phyloP scores from a whole-genome alignment of 768 basidiomycete species.

The Clitopilus passeckerianus region DNA sequence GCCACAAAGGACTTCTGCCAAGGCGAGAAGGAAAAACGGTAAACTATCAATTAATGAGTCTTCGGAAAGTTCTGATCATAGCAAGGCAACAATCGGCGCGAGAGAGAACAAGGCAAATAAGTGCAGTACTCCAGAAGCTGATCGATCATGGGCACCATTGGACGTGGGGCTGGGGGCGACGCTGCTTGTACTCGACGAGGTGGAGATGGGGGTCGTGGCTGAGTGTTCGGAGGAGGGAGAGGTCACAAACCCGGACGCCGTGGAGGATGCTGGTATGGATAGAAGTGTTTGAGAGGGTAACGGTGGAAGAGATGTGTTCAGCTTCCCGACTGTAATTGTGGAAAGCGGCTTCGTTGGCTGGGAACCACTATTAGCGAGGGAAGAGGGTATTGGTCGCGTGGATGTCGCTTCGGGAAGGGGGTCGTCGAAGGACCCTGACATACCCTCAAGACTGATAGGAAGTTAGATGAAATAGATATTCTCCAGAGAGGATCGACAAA shows the following conservation, averaged over 20 bases:
- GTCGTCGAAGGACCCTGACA: conserved; percentile 53
- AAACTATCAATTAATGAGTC: too few relatives aligned
- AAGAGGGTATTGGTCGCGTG: conserved; percentile 31
- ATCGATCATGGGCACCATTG: not conserved
- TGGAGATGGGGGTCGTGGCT: conserved; percentile 4
- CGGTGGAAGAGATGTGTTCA: conserved; percentile 18
- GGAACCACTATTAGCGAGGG: conserved; percentile 31
- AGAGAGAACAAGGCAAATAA: not conserved
- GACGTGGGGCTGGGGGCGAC: not conserved
- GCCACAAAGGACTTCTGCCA: too few relatives aligned
- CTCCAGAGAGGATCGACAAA: conserved; percentile 20
- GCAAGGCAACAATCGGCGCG: not conserved
- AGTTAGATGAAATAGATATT: not conserved
- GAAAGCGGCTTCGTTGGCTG: conserved; percentile 26
- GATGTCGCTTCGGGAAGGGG: conserved; percentile 47
- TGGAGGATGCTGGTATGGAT: conserved; percentile 6
- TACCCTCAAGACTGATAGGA: conserved; percentile 42
- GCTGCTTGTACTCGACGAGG: conserved; percentile 3
- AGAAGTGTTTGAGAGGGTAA: conserved; percentile 7
- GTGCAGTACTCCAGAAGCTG: not conserved
- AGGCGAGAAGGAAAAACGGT: too few relatives aligned
- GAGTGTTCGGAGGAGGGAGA: conserved; percentile 1
- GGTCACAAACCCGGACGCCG: conserved; percentile 2
- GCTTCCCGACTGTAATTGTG: conserved; percentile 32
- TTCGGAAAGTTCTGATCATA: too few relatives aligned